A percentile compares a stretch with the other conserved stretches of the same genome.
Evolutionary conservation across 2,329 filamentous ascomycete genomes (phyloP).

Genomic region (Fusarium mundagurra): DNA sequence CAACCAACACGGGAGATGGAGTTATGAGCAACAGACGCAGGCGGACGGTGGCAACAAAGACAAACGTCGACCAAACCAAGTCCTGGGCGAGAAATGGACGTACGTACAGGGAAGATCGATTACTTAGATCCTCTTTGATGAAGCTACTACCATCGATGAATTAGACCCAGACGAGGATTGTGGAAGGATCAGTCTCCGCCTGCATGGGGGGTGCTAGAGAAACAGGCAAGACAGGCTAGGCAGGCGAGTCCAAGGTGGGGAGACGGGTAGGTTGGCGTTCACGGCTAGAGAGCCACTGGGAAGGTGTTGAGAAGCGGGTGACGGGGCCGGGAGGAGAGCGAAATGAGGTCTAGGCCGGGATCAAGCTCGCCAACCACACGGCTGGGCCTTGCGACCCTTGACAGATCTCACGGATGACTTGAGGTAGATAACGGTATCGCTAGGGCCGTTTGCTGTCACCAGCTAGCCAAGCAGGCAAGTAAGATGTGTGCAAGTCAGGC

Average conservation of each 20-base stretch:
- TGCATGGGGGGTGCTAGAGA: conserved; percentile 32
- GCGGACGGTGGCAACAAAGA: conserved; percentile 39
- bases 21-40: conserved; percentile 26
- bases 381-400: conserved; percentile 41
- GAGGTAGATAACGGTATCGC: conserved; percentile 34
- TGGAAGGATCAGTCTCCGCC: conserved; percentile 44
- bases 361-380: conserved; percentile 41
- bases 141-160: conserved; percentile 39
- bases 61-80: conserved; percentile 23
- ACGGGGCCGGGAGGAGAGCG: conserved; percentile 44
- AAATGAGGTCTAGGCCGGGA: conserved; percentile 42
- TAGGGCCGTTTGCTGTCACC: conserved; percentile 26
- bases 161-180: conserved; percentile 41
- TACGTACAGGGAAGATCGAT: conserved; percentile 35
- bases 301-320: conserved; percentile 44
- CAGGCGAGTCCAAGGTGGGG: conserved; percentile 31
- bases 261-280: conserved; percentile 41
- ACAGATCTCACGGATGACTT: conserved; percentile 40
- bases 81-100: conserved; percentile 8
- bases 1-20: conserved; percentile 28
- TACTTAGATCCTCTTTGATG: conserved; percentile 40
- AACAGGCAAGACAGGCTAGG: conserved; percentile 33
- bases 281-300: conserved; percentile 36
- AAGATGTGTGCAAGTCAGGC: conserved; percentile 7
- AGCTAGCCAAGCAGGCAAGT: conserved; percentile 1